These are phyloP conservation scores for Fusarium burgessii DNA, from an alignment of 2,329 filamentous ascomycete species.

Conservation along the genomic window DNA sequence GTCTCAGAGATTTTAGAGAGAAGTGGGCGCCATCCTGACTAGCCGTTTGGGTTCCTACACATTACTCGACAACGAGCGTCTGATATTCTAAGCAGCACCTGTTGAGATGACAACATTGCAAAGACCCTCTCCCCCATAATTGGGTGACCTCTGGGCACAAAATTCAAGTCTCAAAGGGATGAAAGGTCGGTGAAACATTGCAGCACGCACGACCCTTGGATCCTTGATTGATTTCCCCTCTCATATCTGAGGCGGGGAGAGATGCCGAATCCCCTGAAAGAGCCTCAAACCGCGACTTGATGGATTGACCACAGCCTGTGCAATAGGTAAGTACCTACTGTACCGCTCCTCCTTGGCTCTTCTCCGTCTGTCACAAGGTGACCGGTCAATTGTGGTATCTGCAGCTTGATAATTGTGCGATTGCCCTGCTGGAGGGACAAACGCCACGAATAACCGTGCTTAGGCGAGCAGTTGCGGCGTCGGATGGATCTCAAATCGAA, in stretches of 20 bases:
- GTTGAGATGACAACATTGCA: conserved; percentile 5
- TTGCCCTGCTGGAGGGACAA: neutral
- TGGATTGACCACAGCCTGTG: neutral
- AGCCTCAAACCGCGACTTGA: neutral
- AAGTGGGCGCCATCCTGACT: conserved; percentile 8
- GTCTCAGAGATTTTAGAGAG: neutral
- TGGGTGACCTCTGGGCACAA: conserved; percentile 8
- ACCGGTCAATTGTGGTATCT: neutral
- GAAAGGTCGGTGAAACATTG: conserved; percentile 17
- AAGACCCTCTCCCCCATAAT: neutral
- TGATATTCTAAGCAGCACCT: conserved; percentile 1
- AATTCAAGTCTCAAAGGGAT: neutral
- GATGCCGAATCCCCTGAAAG: neutral
- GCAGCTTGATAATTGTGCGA: neutral
- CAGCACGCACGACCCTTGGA: conserved; percentile 9
- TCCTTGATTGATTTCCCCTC: conserved; percentile 2
- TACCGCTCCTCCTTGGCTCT: neutral
- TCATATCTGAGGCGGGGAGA: neutral
- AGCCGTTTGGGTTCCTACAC: conserved; percentile 10
- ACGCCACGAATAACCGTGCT: conserved; percentile 33
- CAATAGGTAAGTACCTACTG: neutral
- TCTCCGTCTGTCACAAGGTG: neutral
- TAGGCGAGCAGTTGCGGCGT: conserved; percentile 31
- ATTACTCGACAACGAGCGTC: neutral
- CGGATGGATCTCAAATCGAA: conserved; percentile 27